These are phyloP conservation scores for Suillus hirtellus DNA, from an alignment of 768 basidiomycete genomes.

Conservation along the genomic window DNA sequence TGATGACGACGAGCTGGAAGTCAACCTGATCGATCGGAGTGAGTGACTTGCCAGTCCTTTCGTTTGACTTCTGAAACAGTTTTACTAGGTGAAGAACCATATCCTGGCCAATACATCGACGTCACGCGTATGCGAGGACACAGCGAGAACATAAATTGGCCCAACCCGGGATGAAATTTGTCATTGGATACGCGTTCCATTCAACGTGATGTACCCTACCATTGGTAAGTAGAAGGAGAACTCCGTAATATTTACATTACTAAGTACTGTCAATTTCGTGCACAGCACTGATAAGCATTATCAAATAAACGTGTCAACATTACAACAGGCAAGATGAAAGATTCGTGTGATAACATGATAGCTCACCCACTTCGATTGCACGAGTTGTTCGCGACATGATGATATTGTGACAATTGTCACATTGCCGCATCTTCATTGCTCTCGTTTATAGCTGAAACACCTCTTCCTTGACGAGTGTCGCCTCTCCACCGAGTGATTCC, in stretches of 20 bases:
- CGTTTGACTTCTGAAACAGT: slow-evolving; percentile 17
- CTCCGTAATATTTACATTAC: background rate
- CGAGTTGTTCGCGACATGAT: background rate
- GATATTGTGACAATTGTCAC: background rate
- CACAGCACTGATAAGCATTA: slow-evolving; percentile 10
- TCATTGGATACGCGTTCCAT: background rate
- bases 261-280: slow-evolving; percentile 6
- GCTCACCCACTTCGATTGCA: background rate
- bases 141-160: slow-evolving; percentile 67
- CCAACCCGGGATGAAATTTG: slow-evolving; percentile 54
- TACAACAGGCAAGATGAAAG: background rate
- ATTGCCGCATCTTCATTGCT: background rate
- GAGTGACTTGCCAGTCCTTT: slow-evolving; percentile 31
- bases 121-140: slow-evolving; percentile 59
- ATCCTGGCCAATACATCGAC: slow-evolving; percentile 77
- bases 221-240: background rate
- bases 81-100: slow-evolving; percentile 60
- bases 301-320: slow-evolving; percentile 6
- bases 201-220: slow-evolving; percentile 1
- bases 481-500: too few relatives aligned
- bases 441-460: background rate
- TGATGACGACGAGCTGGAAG: slow-evolving; percentile 50
- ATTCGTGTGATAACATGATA: background rate
- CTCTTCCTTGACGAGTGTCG: background rate
- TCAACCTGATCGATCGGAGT: slow-evolving; percentile 74